Evolutionary conservation across 2,329 filamentous ascomycete species (phyloP), one percentile per base, ranked within the genome.

Genomic region (Blumeria graminis): DNA sequence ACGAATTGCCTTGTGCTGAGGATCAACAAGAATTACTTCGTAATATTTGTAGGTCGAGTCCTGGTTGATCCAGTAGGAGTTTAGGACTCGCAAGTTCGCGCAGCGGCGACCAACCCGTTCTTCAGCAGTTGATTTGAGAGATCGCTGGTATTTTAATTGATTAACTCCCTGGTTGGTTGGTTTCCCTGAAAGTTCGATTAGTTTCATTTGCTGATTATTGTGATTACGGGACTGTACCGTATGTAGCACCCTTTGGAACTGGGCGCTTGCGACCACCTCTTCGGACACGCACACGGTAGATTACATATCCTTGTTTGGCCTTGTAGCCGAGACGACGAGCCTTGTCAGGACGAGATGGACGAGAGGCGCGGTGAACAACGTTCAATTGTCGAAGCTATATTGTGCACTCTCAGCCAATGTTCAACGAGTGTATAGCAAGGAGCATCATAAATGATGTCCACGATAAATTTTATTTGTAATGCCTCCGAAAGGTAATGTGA

Each of bases 41-140:
- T 81, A 98, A 86, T 98, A 98, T 82, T 98, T 98, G 86, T 96
- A 98, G 76, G 92, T 98, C 61, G 89, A 95, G 80, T 98, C 92
- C 81, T 96, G 88, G 86, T 98, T 98, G 80, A 98, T 87, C 93
- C 93, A 98, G 89, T 98, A 98, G 63, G 90, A 96, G 86, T 98
- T 98, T 70, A 98, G 85, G 71, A 98, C 92, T 71, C 92, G 88
- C 74, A 98, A 76, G 78, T 98, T 98, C 76, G 89, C 88, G 79
- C 89, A 95, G 73, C 90, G 89, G 74, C 89, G 89, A 70, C 93
- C 92, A 71, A 98, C 90, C 85, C 92, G 92, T 84, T 98, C 92
- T 81, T 98, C 93, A 68, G 93, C 93, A 68, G 92, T 98, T 68
- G 90, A 80, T 74, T 84, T 85, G 72, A 96, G 89, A 66, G 92